phyloP scores from a whole-genome alignment of 169 alveolate species.

The Plasmodium knowlesi region DNA sequence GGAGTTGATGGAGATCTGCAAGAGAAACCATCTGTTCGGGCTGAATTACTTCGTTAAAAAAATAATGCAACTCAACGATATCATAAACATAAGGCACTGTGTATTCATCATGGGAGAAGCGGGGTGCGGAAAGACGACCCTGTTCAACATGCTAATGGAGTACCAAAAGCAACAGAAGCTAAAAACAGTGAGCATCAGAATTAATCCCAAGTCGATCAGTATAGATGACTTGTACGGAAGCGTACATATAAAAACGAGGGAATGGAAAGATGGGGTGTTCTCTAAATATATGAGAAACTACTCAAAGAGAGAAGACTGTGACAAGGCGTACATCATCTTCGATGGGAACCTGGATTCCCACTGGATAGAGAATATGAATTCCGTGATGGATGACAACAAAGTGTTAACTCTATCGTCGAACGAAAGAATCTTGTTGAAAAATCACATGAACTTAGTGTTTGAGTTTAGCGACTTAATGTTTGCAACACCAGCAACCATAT shows the following conservation, averaged over 20 bases:
- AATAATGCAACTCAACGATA: conserved; percentile 93
- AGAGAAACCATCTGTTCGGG: conserved; percentile 48
- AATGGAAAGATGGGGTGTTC: conserved; percentile 95
- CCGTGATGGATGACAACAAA: conserved; percentile 97
- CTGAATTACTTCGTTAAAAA: conserved; percentile 90
- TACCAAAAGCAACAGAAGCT: conserved; percentile 92
- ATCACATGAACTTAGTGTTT: conserved; percentile 96
- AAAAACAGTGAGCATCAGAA: conserved; percentile 92
- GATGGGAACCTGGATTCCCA: conserved; percentile 97
- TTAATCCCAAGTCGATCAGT: conserved; percentile 93
- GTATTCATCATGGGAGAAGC: conserved; percentile 97
- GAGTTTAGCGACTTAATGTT: conserved; percentile 96
- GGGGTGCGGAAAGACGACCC: conserved; percentile 94
- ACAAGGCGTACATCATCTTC: conserved; percentile 94
- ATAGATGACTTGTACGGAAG: conserved; percentile 95
- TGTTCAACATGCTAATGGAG: conserved; percentile 93
- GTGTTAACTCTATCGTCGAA: conserved; percentile 95
- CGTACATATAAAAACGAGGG: conserved; percentile 92
- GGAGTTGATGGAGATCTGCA: conserved; percentile 55
- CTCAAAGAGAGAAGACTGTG: conserved; percentile 89
- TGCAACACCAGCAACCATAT: conserved; percentile 98
- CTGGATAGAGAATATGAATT: conserved; percentile 97
- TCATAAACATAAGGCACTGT: conserved; percentile 95
- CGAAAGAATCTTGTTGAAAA: conserved; percentile 95
- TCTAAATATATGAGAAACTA: conserved; percentile 92